phyloP scores from a whole-genome alignment of 257 asterid genomes.

The Linaria vulgaris region DNA sequence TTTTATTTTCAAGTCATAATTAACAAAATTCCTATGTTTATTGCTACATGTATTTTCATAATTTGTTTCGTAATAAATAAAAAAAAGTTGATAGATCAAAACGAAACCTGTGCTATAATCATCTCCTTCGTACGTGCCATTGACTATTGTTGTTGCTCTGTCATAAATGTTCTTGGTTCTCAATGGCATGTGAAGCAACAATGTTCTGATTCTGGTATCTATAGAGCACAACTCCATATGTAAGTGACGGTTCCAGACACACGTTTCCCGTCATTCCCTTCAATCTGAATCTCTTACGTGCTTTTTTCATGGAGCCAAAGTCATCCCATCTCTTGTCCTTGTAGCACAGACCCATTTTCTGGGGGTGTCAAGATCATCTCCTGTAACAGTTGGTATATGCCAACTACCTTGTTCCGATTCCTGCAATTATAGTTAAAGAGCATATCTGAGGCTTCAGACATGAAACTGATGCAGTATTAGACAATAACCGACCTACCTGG shows the following conservation, averaged over 20 bases:
- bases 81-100: no score
- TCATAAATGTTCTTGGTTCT: not conserved
- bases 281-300: not conserved
- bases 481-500: conserved; percentile 70
- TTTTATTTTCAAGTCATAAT: no score
- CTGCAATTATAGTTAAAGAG: conserved; percentile 40
- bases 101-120: not conserved
- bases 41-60: no score
- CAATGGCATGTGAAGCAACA: not conserved
- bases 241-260: not conserved
- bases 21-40: no score
- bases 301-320: conserved; percentile 17
- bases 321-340: conserved; percentile 26
- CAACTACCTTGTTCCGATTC: conserved; percentile 82
- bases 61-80: no score
- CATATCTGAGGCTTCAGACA: conserved; percentile 9
- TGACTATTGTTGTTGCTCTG: no score
- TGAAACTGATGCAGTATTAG: conserved; percentile 1
- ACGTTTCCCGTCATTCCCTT: not conserved
- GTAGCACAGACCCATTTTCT: conserved; percentile 85
- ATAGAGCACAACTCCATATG: not conserved
- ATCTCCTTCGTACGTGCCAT: not conserved
- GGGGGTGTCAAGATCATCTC: conserved; percentile 81
- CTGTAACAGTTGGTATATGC: conserved; percentile 77
- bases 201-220: not conserved